Percentiles rank a stretch among this genome's conserved stretches.
These are phyloP conservation scores for Herpotrichia juniperi DNA, from an alignment of 2,329 filamentous ascomycete genomes.

Conservation along the genomic window DNA sequence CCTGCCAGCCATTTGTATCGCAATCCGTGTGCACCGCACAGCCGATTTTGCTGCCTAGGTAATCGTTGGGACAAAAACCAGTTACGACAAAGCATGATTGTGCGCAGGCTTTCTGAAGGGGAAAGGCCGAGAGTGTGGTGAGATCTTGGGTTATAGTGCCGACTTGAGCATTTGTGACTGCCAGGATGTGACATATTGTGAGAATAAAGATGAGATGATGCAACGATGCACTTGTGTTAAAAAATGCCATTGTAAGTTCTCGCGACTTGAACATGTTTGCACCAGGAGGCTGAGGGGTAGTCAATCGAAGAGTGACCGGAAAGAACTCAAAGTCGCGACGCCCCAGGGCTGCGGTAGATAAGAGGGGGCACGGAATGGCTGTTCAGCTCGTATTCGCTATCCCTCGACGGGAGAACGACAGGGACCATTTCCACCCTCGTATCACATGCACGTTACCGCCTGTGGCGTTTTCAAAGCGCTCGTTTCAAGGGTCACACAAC, in stretches of 20 bases:
- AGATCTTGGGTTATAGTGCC: constrained; percentile 17
- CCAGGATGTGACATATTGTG: not conserved
- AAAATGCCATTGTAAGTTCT: not conserved
- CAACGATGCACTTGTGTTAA: not conserved
- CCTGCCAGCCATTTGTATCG: constrained; percentile 11
- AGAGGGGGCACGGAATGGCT: not conserved
- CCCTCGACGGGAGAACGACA: not conserved
- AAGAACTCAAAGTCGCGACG: too few relatives aligned
- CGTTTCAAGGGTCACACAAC: not conserved
- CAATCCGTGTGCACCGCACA: constrained; percentile 10
- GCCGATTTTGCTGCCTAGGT: constrained; percentile 13
- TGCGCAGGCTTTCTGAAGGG: constrained; percentile 16
- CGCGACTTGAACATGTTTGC: not conserved
- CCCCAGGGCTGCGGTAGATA: not conserved
- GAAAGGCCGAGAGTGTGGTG: constrained; percentile 11
- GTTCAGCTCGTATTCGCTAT: not conserved
- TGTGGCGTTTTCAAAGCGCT: not conserved
- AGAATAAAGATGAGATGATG: not conserved
- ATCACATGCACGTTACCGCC: not conserved
- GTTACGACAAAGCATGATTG: constrained; percentile 13
- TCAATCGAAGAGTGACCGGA: not conserved
- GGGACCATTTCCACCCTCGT: not conserved
- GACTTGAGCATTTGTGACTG: constrained; percentile 10
- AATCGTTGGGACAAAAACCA: constrained; percentile 13
- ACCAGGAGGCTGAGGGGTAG: not conserved